A percentile compares a stretch with the other conserved stretches of the same genome.
Conservation (phyloP, 331 rosid genomes). For the Malus hybrid region DNA sequence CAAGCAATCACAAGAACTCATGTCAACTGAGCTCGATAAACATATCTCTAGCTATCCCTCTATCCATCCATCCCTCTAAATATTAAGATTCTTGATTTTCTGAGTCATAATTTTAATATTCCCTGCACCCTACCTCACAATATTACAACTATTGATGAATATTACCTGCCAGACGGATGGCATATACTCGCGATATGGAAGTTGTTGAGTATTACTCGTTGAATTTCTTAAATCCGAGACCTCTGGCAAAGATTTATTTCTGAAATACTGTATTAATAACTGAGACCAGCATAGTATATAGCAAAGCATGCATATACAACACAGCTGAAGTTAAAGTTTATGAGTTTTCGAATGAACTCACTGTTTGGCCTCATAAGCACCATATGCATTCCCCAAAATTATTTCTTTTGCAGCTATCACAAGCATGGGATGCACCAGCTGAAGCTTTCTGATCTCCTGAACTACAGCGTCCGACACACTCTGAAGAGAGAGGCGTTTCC, state of each 20-base stretch:
- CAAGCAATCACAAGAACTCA: neutral
- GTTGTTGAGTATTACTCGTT: conserved; percentile 22
- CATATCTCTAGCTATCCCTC: neutral
- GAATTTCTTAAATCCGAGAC: conserved; percentile 29
- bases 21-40: neutral
- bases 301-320: neutral
- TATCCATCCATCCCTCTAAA: neutral
- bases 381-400: conserved; percentile 41
- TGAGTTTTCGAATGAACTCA: conserved; percentile 26
- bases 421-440: conserved; percentile 71
- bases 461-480: conserved; percentile 63
- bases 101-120: neutral
- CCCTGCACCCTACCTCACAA: neutral
- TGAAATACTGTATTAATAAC: conserved; percentile 14
- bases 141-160: neutral
- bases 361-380: conserved; percentile 40
- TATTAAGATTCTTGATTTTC: neutral
- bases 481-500: conserved; percentile 69
- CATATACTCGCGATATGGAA: conserved; percentile 72
- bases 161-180: conserved; percentile 94
- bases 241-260: conserved; percentile 34
- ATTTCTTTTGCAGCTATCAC: conserved; percentile 68
- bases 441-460: conserved; percentile 65
- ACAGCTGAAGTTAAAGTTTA: neutral
- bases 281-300: neutral